phyloP scores from a whole-genome alignment of 2,329 filamentous ascomycete species.

The Gnomoniopsis smithogilvyi region DNA sequence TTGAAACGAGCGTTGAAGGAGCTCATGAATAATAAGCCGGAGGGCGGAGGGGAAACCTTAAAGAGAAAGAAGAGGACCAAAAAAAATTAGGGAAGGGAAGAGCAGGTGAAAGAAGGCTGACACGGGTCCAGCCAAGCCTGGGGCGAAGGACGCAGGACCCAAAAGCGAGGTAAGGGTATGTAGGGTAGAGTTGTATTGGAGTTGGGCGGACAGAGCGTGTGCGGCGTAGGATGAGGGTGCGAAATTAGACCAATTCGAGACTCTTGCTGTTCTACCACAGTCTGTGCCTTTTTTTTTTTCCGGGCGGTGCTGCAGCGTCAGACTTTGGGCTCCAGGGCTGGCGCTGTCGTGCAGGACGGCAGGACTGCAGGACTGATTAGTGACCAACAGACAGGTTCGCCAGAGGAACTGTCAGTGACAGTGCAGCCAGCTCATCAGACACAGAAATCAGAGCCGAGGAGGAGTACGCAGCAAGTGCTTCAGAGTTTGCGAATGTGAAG shows the following conservation, averaged over 20 bases:
- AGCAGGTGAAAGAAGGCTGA: constrained; percentile 3
- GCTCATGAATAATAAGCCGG: constrained; percentile 58
- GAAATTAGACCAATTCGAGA: constrained; percentile 17
- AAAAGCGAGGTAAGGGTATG: background rate
- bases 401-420: background rate
- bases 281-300: background rate
- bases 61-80: background rate
- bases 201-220: background rate
- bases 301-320: background rate
- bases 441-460: background rate
- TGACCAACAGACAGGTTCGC: background rate
- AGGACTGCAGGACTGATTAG: background rate
- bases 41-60: constrained; percentile 29
- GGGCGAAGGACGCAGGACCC: constrained; percentile 10
- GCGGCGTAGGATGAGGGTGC: constrained; percentile 11
- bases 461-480: background rate
- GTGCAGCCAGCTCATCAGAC: background rate
- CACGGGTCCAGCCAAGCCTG: constrained; percentile 14
- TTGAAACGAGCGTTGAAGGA: constrained; percentile 72
- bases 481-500: background rate
- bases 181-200: constrained; percentile 4
- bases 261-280: constrained; percentile 3
- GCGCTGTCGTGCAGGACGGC: background rate
- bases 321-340: background rate
- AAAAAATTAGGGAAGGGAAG: background rate